Evolutionary conservation across 345 rosid species (phyloP).

Genomic region (Murraya koenigii): DNA sequence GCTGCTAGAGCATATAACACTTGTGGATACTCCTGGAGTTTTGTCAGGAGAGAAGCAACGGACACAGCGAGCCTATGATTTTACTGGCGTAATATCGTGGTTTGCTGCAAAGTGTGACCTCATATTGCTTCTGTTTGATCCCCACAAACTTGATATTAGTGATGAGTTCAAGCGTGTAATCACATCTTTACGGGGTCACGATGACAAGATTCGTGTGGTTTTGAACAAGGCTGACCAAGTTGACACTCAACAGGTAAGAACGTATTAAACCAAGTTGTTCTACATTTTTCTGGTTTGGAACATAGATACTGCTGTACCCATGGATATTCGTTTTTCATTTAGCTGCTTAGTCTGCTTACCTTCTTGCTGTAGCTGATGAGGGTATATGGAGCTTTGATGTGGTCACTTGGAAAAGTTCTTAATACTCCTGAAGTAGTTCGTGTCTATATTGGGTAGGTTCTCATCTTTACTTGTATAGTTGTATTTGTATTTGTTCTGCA

Average conservation of each 20-base stretch:
- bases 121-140: slow-evolving; percentile 92
- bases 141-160: slow-evolving; percentile 90
- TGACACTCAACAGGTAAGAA: slow-evolving; percentile 82
- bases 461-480: not conserved
- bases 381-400: slow-evolving; percentile 97
- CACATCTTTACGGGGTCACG: slow-evolving; percentile 88
- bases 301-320: not conserved
- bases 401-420: slow-evolving; percentile 98
- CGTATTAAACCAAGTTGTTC: slow-evolving; percentile 2
- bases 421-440: slow-evolving; percentile 93
- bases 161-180: slow-evolving; percentile 99
- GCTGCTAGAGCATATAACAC: slow-evolving; percentile 87
- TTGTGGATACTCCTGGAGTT: slow-evolving; percentile 97
- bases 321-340: not conserved
- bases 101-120: slow-evolving; percentile 97
- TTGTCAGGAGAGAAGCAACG: slow-evolving; percentile 92
- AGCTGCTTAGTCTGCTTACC: slow-evolving; percentile 7
- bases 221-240: slow-evolving; percentile 95
- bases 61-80: slow-evolving; percentile 84
- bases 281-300: not conserved
- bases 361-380: slow-evolving; percentile 75
- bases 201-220: slow-evolving; percentile 94
- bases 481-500: not conserved
- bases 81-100: slow-evolving; percentile 95
- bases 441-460: slow-evolving; percentile 84